These are phyloP conservation scores for Aspergillus piperis DNA, from an alignment of 2,329 filamentous ascomycete species.

Conservation along the genomic window DNA sequence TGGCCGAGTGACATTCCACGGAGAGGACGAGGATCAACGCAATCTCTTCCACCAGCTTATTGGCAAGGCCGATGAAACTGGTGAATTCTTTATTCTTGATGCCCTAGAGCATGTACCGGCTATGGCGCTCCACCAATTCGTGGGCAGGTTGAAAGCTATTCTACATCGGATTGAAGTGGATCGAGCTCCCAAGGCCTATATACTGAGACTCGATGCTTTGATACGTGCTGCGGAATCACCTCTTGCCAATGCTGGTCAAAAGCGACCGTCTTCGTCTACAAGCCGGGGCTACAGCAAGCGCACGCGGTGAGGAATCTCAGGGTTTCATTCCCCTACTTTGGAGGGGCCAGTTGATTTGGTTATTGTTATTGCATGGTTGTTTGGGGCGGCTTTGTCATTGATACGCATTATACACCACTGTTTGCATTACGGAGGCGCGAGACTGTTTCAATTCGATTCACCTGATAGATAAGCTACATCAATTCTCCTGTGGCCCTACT, in stretches of 20 bases:
- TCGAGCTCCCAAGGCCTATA: constrained; percentile 38
- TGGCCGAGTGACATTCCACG: constrained; percentile 34
- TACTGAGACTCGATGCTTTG: constrained; percentile 35
- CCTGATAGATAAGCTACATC: not conserved
- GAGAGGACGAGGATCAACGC: constrained; percentile 44
- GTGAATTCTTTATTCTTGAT: constrained; percentile 42
- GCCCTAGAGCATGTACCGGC: constrained; percentile 39
- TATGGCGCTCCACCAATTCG: constrained; percentile 32
- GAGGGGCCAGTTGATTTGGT: not conserved
- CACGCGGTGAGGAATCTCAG: constrained; percentile 27
- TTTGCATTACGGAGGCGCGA: not conserved
- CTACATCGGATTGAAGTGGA: constrained; percentile 49
- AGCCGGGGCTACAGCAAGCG: constrained; percentile 35
- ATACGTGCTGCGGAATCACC: constrained; percentile 32
- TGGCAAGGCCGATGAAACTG: constrained; percentile 33
- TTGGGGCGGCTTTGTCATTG: constrained; percentile 3
- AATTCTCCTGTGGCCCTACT: not conserved
- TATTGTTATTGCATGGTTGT: not conserved
- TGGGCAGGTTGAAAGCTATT: constrained; percentile 32
- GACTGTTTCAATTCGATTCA: not conserved
- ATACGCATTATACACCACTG: not conserved
- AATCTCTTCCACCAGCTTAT: constrained; percentile 47
- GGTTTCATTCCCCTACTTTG: not conserved
- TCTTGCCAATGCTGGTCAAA: constrained; percentile 29
- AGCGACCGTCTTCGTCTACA: constrained; percentile 33